Evolutionary conservation across 23 red algal species (phyloP), one percentile per base, ranked within the genome.

Genomic region (Agarophyton chilense): DNA sequence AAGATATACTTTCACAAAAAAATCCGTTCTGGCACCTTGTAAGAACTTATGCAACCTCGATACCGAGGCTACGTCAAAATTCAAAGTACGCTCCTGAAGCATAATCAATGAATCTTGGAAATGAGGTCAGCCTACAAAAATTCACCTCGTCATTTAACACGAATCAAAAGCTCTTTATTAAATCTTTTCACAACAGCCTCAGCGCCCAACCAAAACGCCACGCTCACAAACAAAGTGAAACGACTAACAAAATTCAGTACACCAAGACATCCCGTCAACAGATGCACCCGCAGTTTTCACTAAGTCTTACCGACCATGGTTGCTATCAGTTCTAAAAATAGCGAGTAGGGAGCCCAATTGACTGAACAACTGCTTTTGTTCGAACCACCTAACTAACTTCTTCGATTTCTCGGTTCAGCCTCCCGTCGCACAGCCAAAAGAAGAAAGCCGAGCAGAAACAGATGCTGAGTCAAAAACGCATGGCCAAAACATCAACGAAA

Each of bases 111-210:
- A 43, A 72, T 43, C 65, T n/a, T n/a, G n/a, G n/a, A n/a, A n/a
- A n/a, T 4, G 65, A 43, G 65, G 65, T 72, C 33, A 72, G 65
- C 65, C 65, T 72, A 16, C 36, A 34, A 2, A 22, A 72, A 34
- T 72, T 13, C 18, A 32, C 65, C 65, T 28, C 35, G 34, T 32
- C 7, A 47, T 19, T 43, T 28, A 43, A 25, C 65, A 40, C 36
- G 39, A 34, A 72, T 72, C 65, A 43, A 72, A 72, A 72, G 65
- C 65, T 72, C 65, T 1, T 72, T 72, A 43, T 43, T 16, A n/a
- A 13, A n/a, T 38, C 6, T 34, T 12, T 72, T 72, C 65, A 72
- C 34, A 21, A 42, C 34, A 41, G 65, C 5, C 31, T 24, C 40
- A 72, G 36, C 16, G 42, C 65, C 65, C 7, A 19, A 72, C 33